Base-by-base conservation (phyloP, 2,329 filamentous ascomycete genomes). In the Fusarium setosum region DNA sequence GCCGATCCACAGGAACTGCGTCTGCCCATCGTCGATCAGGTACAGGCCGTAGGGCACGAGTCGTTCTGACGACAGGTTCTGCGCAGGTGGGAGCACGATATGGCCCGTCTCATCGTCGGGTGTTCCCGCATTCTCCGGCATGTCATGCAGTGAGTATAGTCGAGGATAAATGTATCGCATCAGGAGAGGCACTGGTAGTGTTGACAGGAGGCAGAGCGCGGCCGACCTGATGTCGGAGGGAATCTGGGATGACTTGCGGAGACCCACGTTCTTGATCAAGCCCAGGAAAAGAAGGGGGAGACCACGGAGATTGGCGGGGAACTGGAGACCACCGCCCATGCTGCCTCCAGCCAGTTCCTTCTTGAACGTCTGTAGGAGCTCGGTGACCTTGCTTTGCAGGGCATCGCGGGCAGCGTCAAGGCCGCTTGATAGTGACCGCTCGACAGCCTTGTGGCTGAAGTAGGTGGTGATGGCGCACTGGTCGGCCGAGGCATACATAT, bases 391-490 rank as follows among this genome's bases (percentile, higher is more conserved):
- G 68, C 90, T 88, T 77, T 97, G 94, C 40, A 98, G 84, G 44
- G 93, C 91, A 78, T 99, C 96, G 38, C 96, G 87, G 49, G 96
- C 96, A 45, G 93, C 91, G 71, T 99, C 96, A 50, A 99, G 83
- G 35, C 95, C 94, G 72, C 88, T 93, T 71, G 92, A 91, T 35
- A 99, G 83, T 11, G 92, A 90, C 71, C 93, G 87, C 82, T 99
- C 96, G 4, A 98, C 96, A 15, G 96, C 96, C 83, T 98, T 98
- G 86, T 99, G 96, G 71, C 92, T 95, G 83, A 95, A 98, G 83
- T 95, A 98, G 12, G 92, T 92, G 4, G 94, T 92, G 70, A 99
- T 93, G 13, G 96, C 96, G 72, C 91, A 91, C 78, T 97, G 95
- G 74, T 99, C 96, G 0, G 96, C 96, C 5, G 93, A 97, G 9